phyloP scores from a whole-genome alignment of 2,329 filamentous ascomycete species.

The Aaosphaeria pasadenensis region DNA sequence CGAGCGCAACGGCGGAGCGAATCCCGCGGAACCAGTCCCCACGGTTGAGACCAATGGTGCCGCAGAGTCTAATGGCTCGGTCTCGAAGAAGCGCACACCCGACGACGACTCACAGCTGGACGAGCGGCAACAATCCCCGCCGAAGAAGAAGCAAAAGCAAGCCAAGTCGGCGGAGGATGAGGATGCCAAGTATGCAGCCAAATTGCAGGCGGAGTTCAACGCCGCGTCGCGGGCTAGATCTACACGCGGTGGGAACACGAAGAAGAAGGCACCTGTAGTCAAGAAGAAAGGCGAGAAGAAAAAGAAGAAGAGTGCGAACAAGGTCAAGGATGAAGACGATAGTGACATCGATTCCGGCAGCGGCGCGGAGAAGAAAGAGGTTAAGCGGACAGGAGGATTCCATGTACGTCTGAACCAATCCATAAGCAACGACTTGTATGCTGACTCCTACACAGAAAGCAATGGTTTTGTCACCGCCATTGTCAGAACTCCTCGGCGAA shows the following conservation, averaged over 20 bases:
- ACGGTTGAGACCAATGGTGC: conserved; percentile 33
- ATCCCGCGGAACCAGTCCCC: conserved; percentile 34
- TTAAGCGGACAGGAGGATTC: conserved; percentile 81
- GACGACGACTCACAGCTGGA: conserved; percentile 42
- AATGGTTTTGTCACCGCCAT: conserved; percentile 68
- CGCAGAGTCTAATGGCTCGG: conserved; percentile 12
- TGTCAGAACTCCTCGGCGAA: conserved; percentile 69
- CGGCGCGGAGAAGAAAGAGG: conserved; percentile 60
- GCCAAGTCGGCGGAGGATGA: conserved; percentile 66
- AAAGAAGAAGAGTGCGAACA: conserved; percentile 72
- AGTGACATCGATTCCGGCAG: conserved; percentile 68
- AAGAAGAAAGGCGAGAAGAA: conserved; percentile 58
- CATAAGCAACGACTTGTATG: conserved; percentile 9
- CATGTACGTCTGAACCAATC: conserved; percentile 55
- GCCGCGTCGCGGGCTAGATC: conserved; percentile 61
- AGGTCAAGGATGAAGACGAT: conserved; percentile 74
- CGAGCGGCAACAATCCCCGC: conserved; percentile 40
- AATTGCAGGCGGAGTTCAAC: conserved; percentile 91
- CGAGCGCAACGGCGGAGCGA: conserved; percentile 24
- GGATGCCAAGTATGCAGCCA: conserved; percentile 82
- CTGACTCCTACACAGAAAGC: conserved; percentile 57
- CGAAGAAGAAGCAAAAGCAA: conserved; percentile 61
- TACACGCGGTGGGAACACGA: conserved; percentile 69
- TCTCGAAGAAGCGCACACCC: conserved; percentile 42
- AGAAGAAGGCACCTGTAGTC: conserved; percentile 56